Evolutionary conservation across 768 basidiomycete species (phyloP), one percentile per base, ranked within the genome.

Genomic region (Xanthoconium purpureum): DNA sequence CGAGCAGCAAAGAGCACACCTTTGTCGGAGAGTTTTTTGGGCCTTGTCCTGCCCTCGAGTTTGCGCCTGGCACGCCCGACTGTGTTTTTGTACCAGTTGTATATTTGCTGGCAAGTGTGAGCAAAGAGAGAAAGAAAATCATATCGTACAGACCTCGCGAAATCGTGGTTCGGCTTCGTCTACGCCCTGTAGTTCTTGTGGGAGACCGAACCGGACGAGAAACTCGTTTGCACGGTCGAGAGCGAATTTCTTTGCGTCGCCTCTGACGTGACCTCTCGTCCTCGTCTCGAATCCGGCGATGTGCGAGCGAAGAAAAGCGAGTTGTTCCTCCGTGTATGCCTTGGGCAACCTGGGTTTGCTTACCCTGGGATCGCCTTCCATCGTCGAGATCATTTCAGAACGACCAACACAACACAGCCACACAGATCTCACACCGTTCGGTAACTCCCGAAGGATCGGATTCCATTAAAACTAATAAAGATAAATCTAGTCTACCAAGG

Each of bases 41-140:
- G 76, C 43, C 81, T 74, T 1, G 81, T 77, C 29, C 79, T 74
- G 7, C 83, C 82, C 57, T 84, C 83, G 44, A 79, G 71, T 66
- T 84, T 84, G 46, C 83, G 74, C 52, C 83, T 74, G 8, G 79
- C 82, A 33, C 84, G 76, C 7, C 84, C 84, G 52, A 84, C 80
- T 17, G 84, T 84, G 67, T 86, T 86, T 72, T 86, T 86, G 72
- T 84, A 86, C 84, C 84, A 87, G 62, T 85, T 85, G 73, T 86
- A 86, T 55, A 86, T 83, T 80, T 84, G 83, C 84, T 85, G 37
- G 6, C 10, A 36, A 4, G 30, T 18, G 28, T 45, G 6, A 33
- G 60, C 20, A 1, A 30, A 4, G 2, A 18, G 18, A 24, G 36
- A 6, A 30, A n/a, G 42, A 15, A 14, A 2, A 24, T 1, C 11